A percentile compares a stretch with the other conserved stretches of the same genome.
Conservation (phyloP, 1,284 basidiomycete genomes). For the Uromyces viciae-fabae region DNA sequence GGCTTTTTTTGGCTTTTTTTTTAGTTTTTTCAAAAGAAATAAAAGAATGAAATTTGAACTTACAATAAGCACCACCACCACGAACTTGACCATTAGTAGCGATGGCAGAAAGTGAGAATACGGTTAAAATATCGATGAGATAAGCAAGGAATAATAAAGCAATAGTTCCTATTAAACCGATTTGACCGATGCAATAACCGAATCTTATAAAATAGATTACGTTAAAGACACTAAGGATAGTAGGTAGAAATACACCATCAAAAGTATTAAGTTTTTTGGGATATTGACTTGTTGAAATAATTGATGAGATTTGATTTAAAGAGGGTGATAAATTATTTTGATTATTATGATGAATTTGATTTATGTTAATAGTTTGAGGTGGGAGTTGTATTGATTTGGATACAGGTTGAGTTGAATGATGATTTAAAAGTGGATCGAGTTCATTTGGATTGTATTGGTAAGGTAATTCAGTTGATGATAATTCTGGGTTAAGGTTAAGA, state of each 20-base stretch:
- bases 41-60: not conserved
- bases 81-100: conserved; percentile 43
- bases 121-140: conserved; percentile 27
- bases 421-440: conserved; percentile 11
- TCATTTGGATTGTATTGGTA: not conserved
- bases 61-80: conserved; percentile 43
- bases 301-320: not conserved
- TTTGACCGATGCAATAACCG: conserved; percentile 21
- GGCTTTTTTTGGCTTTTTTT: too few species aligned
- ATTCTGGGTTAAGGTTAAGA: conserved; percentile 34
- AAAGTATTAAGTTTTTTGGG: conserved; percentile 25
- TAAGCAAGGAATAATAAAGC: conserved; percentile 24
- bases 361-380: not conserved
- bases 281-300: not conserved
- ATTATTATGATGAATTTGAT: not conserved
- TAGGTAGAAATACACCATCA: conserved; percentile 40
- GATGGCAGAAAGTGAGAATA: conserved; percentile 42
- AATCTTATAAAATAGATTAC: conserved; percentile 40
- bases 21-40: too few species aligned
- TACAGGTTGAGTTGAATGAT: not conserved
- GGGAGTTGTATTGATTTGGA: not conserved
- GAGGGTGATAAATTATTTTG: not conserved
- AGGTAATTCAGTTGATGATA: not conserved
- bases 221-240: conserved; percentile 43
- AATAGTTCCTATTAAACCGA: conserved; percentile 13